These are phyloP conservation scores for Parascedosporium putredinis DNA, from an alignment of 2,329 filamentous ascomycete genomes.

Conservation along the genomic window DNA sequence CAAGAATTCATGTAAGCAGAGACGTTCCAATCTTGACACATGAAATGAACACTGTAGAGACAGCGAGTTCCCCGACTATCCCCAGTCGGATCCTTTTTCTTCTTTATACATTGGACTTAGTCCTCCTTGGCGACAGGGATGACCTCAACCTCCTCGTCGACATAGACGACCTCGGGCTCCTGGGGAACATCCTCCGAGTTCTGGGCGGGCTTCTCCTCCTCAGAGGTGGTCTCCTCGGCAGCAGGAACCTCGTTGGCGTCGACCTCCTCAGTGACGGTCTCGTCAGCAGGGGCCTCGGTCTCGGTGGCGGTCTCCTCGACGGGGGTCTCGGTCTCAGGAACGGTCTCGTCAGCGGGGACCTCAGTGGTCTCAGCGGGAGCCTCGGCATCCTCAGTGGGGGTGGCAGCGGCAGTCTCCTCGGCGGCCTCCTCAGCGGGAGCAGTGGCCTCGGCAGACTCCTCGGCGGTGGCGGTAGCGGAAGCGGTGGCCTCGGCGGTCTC, in stretches of 20 bases:
- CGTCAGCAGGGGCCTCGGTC: constrained; percentile 22
- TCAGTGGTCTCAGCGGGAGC: neutral
- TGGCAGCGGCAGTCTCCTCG: constrained; percentile 13
- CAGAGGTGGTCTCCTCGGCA: constrained; percentile 19
- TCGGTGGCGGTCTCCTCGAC: constrained; percentile 30
- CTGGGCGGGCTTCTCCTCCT: constrained; percentile 21
- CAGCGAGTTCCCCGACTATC: neutral
- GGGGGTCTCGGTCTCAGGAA: no score
- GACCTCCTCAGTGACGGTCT: constrained; percentile 13
- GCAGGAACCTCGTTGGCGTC: constrained; percentile 16
- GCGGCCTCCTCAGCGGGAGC: constrained; percentile 17
- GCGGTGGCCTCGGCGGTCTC: constrained; percentile 13
- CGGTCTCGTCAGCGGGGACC: no score
- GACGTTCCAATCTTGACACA: constrained; percentile 1
- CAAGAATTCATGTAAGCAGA: constrained; percentile 1
- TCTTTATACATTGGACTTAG: no score
- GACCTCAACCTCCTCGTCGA: constrained; percentile 5
- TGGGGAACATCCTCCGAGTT: constrained; percentile 28
- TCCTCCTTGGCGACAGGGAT: constrained; percentile 16
- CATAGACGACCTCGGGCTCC: constrained; percentile 22
- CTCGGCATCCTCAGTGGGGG: constrained; percentile 9
- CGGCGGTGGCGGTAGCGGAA: constrained; percentile 21
- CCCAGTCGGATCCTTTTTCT: neutral
- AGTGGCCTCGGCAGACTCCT: constrained; percentile 29
- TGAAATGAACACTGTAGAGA: constrained; percentile 3